These are phyloP conservation scores for Apophysomyces elegans DNA, from an alignment of 371 early-diverging fungal genomes.

Conservation along the genomic window DNA sequence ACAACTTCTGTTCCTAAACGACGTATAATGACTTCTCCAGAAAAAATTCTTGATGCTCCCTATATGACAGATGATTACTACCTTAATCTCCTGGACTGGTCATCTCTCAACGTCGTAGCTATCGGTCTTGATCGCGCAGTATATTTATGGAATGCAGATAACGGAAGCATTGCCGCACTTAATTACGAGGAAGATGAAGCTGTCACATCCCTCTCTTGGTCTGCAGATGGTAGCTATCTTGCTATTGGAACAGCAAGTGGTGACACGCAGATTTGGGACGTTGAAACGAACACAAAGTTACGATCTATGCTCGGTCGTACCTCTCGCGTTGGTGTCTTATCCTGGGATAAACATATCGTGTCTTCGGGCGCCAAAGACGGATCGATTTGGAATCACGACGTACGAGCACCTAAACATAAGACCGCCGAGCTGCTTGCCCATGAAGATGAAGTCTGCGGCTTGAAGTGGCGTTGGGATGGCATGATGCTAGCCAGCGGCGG, in stretches of 20 bases:
- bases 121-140: slow-evolving; percentile 89
- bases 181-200: slow-evolving; percentile 58
- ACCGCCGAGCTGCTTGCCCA: slow-evolving; percentile 72
- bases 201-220: slow-evolving; percentile 80
- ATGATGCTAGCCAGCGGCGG: slow-evolving; percentile 93
- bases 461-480: slow-evolving; percentile 92
- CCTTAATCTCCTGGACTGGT: slow-evolving; percentile 98
- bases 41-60: slow-evolving; percentile 89
- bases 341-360: slow-evolving; percentile 88
- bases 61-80: slow-evolving; percentile 97
- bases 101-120: slow-evolving; percentile 76
- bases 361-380: slow-evolving; percentile 91
- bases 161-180: slow-evolving; percentile 75
- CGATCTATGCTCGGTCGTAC: slow-evolving; percentile 79
- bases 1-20: slow-evolving; percentile 53
- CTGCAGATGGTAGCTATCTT: slow-evolving; percentile 76
- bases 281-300: slow-evolving; percentile 65
- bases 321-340: slow-evolving; percentile 81
- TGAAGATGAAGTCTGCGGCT: slow-evolving; percentile 90
- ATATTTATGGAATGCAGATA: slow-evolving; percentile 92
- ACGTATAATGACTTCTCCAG: slow-evolving; percentile 70
- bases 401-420: slow-evolving; percentile 81
- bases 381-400: slow-evolving; percentile 93
- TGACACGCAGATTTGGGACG: slow-evolving; percentile 89
- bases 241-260: slow-evolving; percentile 88